Evolutionary conservation across 1,139 yeast species (phyloP), one percentile per base, ranked within the genome.

Genomic region (Wickerhamiella pararugosa): DNA sequence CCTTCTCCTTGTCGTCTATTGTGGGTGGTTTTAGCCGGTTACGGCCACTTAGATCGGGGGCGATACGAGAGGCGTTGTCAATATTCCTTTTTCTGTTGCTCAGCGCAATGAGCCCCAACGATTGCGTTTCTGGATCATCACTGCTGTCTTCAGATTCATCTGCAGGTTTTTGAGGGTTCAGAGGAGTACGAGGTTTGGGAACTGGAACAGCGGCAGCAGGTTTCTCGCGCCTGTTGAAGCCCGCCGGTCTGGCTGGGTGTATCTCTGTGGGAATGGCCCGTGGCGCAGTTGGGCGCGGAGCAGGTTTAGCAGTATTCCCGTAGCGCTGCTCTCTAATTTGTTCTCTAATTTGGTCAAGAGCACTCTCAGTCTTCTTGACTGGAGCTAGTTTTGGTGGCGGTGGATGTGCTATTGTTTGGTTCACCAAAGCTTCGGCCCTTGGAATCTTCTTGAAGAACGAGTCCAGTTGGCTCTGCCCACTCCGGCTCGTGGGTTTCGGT

Each of bases 221-320:
- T 35, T 59, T 62, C 26, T 55, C 38, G 34, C 51, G 50, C 37
- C 49, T 44, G 39, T 42, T 81, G 60, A 84, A 87, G 0, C 94
- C 96, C 1, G 94, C 75, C 0, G 87, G 82, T 41, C 94, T 67
- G 1, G 95, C 73, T 2, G 94, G 80, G 38, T 62, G 79, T 49
- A 63, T 41, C 55, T 64, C 50, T 15, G 21, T 15, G 4, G 21
- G 21, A 15, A 15, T 15, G 4, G 21, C 21, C 4, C 21, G 21
- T 15, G 21, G 21, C 2, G 4, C 4, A 15, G 21, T 4, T 15
- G 21, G 3, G 21, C 21, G 21, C 4, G 4, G 21, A 15, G 21
- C 21, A 4, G 21, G 21, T 15, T 15, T 15, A 15, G 21, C 21
- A 15, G 2, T 15, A 4, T 15, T 15, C 4, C 21, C 21, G 21